These are phyloP conservation scores for Bretschneidera sinensis DNA, from an alignment of 345 rosid species.

Conservation along the genomic window DNA sequence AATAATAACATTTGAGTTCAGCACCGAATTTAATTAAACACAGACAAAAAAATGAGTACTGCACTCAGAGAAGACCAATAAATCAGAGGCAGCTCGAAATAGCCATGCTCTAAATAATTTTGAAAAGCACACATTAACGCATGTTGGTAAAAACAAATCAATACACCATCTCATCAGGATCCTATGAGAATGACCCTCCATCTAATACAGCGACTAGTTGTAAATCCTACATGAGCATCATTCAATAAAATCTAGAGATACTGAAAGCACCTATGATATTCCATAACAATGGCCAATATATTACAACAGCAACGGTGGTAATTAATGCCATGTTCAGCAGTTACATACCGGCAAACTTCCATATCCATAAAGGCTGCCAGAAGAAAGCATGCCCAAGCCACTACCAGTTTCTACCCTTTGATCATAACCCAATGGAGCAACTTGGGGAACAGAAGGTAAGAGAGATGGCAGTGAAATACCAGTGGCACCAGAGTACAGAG, in stretches of 20 bases:
- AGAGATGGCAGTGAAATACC: conserved; percentile 55
- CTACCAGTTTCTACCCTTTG: conserved; percentile 63
- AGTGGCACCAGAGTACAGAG: conserved; percentile 48
- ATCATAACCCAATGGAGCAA: conserved; percentile 65
- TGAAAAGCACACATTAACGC: too few species aligned
- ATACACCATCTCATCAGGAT: not conserved
- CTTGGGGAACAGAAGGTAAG: conserved; percentile 62
- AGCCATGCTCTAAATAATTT: not conserved
- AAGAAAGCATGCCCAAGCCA: conserved; percentile 60
- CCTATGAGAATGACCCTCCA: not conserved
- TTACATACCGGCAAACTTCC: conserved; percentile 66
- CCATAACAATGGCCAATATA: too few species aligned
- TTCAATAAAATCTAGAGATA: not conserved
- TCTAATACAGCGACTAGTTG: not conserved
- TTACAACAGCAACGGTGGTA: too few species aligned
- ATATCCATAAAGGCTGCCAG: conserved; percentile 69
- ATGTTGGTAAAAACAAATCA: not conserved
- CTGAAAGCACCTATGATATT: too few species aligned
- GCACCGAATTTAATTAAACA: not conserved
- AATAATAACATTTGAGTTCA: not conserved
- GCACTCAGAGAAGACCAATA: not conserved
- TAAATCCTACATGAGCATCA: not conserved
- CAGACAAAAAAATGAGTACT: too few species aligned
- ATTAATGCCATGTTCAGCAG: not conserved
- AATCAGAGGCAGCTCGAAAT: not conserved